Evolutionary conservation across 441 rosid genomes (phyloP), one percentile per base, ranked within the genome.

Genomic region (Populus tomentosa): DNA sequence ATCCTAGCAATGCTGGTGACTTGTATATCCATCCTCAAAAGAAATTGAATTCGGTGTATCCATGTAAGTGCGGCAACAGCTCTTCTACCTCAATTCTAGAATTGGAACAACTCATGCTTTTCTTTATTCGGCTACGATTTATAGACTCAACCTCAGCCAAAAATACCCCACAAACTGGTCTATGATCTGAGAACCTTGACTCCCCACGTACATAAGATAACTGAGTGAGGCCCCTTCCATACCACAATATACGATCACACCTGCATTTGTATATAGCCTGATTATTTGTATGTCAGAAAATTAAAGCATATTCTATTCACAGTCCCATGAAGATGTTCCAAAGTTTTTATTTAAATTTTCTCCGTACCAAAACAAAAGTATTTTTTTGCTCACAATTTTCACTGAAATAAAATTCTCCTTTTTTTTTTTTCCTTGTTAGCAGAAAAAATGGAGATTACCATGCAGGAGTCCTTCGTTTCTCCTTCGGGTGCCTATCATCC

Each of bases 181-280:
- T 89, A 56, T 97, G 99, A 82, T 97, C 99, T 6, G 99, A 97
- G 89, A 97, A 97, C 82, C 89, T 90, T 5, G 99, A 93, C 84
- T 97, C 99, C 35, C 98, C 99, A 18, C 98, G 90, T 61, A 93
- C 99, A 78, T 97, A 94, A 20, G 98, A 91, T 75, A 93, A 83
- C 78, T 92, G 98, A 80, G 63, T 38, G 74, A 97, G 86, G 69
- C 98, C 99, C 83, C 83, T 85, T 75, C 99, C 99, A 46, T 89
- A 82, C 99, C 99, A 97, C 53, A 97, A 84, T 79, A 94, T 92
- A 16, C 98, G 98, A 81, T 97, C 99, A 83, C 99, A 97, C 99
- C 99, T 96, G 69, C 82, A 85, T 56, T 67, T 8, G 74, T 56
- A 62, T 30, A 30, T 65, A 40, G 69, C 24, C 23, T 33, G 69